Evolutionary conservation across 257 asterid species (phyloP).

Genomic region (Ballota nigra): DNA sequence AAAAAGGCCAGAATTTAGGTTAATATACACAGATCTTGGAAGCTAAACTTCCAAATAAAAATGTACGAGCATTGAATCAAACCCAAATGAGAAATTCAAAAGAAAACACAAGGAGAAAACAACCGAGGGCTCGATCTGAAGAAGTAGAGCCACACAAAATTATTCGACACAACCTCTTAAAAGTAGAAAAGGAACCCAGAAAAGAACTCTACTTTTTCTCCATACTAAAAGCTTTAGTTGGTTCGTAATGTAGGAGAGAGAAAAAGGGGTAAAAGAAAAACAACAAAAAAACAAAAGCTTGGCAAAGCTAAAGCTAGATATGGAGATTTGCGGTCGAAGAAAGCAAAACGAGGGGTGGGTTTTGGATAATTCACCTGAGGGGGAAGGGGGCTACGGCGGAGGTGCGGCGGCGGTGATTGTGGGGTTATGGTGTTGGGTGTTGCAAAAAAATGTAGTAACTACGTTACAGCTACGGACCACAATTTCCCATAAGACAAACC

Average conservation of each 20-base stretch:
- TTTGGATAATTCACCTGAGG: constrained; percentile 17
- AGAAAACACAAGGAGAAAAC: background rate
- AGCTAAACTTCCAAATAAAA: constrained; percentile 14
- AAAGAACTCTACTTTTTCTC: constrained; percentile 1
- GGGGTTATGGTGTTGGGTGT: background rate
- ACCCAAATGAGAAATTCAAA: background rate
- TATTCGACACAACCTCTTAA: constrained; percentile 2
- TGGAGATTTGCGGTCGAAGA: constrained; percentile 22
- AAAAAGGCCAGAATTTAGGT: constrained; percentile 13
- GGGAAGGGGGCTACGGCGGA: constrained; percentile 8
- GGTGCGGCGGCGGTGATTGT: constrained; percentile 16
- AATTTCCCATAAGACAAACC: constrained; percentile 30
- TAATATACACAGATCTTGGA: constrained; percentile 33
- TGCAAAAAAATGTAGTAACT: background rate
- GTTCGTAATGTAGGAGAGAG: constrained; percentile 18
- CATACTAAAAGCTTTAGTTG: constrained; percentile 15
- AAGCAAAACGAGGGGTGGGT: background rate
- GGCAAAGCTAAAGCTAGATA: constrained; percentile 10
- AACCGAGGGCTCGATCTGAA: constrained; percentile 40
- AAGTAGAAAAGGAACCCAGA: constrained; percentile 16
- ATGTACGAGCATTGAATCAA: constrained; percentile 1
- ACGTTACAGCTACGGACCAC: constrained; percentile 39
- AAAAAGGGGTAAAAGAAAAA: background rate
- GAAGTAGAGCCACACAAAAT: constrained; percentile 26
- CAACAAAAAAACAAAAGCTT: background rate